These are phyloP conservation scores for Coelomomyces lativittatus DNA, from an alignment of 371 early-diverging fungal genomes.

Conservation along the genomic window DNA sequence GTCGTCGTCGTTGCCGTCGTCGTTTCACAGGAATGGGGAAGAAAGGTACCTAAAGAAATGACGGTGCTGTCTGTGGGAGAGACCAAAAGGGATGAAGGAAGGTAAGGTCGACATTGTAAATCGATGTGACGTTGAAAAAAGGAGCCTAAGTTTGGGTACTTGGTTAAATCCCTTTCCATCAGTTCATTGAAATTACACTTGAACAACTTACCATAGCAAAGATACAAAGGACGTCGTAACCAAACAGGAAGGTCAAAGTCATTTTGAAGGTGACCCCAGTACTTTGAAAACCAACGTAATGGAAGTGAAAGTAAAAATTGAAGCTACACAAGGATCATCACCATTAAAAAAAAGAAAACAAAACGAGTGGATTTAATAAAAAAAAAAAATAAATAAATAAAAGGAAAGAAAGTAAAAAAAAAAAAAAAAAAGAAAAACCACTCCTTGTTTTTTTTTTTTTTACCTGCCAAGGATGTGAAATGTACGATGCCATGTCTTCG, in stretches of 20 bases:
- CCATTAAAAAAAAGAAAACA: too few relatives aligned
- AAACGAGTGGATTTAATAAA: too few relatives aligned
- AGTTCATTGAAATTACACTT: slow-evolving; percentile 84
- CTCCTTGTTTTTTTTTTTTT: too few relatives aligned
- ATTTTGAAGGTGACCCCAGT: slow-evolving; percentile 75
- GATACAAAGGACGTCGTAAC: slow-evolving; percentile 56
- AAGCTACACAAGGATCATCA: slow-evolving; percentile 31
- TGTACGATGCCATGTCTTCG: too few relatives aligned
- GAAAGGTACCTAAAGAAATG: slow-evolving; percentile 68
- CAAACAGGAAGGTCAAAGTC: slow-evolving; percentile 54
- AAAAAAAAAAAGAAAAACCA: too few relatives aligned
- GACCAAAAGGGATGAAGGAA: slow-evolving; percentile 14
- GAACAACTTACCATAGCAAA: slow-evolving; percentile 61
- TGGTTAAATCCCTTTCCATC: slow-evolving; percentile 53
- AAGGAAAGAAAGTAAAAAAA: too few relatives aligned
- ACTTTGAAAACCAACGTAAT: slow-evolving; percentile 61
- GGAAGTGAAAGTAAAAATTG: slow-evolving; percentile 72
- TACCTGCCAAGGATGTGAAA: too few relatives aligned
- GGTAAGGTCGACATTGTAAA: background rate
- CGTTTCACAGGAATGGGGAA: slow-evolving; percentile 7
- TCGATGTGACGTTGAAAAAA: slow-evolving; percentile 76
- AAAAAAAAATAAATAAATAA: too few relatives aligned
- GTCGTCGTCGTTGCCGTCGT: background rate
- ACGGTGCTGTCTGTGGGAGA: slow-evolving; percentile 80
- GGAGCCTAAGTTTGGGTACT: slow-evolving; percentile 61